Evolutionary conservation across 1,139 yeast genomes (phyloP).

Genomic region (Taphrina pruni): DNA sequence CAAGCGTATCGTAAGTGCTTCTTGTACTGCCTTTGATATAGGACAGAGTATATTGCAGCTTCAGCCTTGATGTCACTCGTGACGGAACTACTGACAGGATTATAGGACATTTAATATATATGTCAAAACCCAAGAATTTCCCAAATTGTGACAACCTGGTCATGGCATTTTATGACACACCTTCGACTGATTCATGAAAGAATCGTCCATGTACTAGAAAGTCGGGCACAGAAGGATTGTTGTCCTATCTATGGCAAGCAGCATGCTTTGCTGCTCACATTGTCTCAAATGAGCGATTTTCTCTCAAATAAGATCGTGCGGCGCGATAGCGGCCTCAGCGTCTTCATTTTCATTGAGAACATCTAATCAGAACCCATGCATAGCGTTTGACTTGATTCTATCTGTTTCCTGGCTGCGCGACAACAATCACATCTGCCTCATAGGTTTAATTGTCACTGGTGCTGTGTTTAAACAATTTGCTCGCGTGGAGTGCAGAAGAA

Average conservation of each 20-base stretch:
- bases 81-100: constrained; percentile 10
- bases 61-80: constrained; percentile 16
- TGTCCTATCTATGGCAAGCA: too few relatives aligned
- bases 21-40: constrained; percentile 8
- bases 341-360: not conserved
- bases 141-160: too few relatives aligned
- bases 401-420: too few relatives aligned
- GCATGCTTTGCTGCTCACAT: not conserved
- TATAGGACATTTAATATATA: constrained; percentile 14
- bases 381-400: not conserved
- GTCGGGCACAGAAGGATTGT: too few relatives aligned
- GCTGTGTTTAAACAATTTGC: not conserved
- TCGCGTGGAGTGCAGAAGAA: not conserved
- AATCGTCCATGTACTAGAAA: too few relatives aligned
- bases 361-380: not conserved
- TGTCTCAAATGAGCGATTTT: constrained; percentile 12
- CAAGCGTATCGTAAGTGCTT: constrained; percentile 24
- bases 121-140: too few relatives aligned
- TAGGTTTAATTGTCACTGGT: not conserved
- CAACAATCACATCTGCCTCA: too few relatives aligned
- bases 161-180: too few relatives aligned
- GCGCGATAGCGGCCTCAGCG: not conserved
- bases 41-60: constrained; percentile 11
- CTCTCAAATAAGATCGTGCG: constrained; percentile 9
- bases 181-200: too few relatives aligned